Evolutionary conservation across 1,139 yeast genomes (phyloP).

Genomic region (Pichia sp.): DNA sequence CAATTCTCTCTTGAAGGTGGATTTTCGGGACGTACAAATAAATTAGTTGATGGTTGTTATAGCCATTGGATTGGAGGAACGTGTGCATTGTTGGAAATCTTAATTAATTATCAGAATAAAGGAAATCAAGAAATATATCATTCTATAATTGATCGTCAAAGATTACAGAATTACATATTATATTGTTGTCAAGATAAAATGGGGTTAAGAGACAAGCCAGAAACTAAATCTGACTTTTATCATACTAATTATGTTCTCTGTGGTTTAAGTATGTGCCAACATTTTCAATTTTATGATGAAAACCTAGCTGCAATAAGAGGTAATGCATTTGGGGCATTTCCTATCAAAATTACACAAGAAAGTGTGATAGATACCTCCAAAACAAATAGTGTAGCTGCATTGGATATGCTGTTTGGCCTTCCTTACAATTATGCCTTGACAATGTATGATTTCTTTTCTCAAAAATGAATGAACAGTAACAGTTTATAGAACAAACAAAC

Average conservation of each 20-base stretch:
- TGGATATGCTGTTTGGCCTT: constrained; percentile 46
- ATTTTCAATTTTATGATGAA: constrained; percentile 33
- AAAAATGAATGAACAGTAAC: background rate
- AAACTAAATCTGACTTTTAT: constrained; percentile 72
- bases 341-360: constrained; percentile 22
- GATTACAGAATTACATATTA: constrained; percentile 59
- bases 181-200: constrained; percentile 61
- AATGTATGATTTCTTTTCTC: constrained; percentile 10
- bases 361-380: constrained; percentile 26
- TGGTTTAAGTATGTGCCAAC: constrained; percentile 70
- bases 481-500: too few species aligned
- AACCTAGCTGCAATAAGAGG: constrained; percentile 6
- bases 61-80: constrained; percentile 93
- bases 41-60: constrained; percentile 94
- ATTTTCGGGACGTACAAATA: constrained; percentile 82
- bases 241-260: constrained; percentile 82
- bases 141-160: constrained; percentile 44
- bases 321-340: constrained; percentile 31
- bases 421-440: constrained; percentile 29
- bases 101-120: constrained; percentile 27
- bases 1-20: constrained; percentile 80
- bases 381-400: constrained; percentile 20
- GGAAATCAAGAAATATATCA: background rate
- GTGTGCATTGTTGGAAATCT: constrained; percentile 55
- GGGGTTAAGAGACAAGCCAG: constrained; percentile 86